Percentiles rank a stretch among this genome's conserved stretches.
These are phyloP conservation scores for Whalleya microplaca DNA, from an alignment of 2,329 filamentous ascomycete genomes.

Conservation along the genomic window DNA sequence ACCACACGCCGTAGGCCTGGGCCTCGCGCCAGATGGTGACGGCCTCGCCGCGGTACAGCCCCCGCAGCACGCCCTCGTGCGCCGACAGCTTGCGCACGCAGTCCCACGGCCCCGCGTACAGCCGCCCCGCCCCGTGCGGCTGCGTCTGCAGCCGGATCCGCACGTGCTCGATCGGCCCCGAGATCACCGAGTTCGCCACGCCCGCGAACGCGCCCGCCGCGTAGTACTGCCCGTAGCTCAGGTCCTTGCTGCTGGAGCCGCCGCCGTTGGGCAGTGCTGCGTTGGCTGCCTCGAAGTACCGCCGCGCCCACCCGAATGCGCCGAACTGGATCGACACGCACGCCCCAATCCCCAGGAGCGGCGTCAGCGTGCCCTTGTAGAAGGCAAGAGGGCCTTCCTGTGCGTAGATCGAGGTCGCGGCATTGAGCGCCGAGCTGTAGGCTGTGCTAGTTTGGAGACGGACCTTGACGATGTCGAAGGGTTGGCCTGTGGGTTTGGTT, in stretches of 20 bases:
- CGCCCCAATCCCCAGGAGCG: slow-evolving; percentile 91
- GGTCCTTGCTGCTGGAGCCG: slow-evolving; percentile 54
- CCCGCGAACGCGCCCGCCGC: slow-evolving; percentile 89
- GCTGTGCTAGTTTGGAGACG: slow-evolving; percentile 86
- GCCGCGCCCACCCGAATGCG: slow-evolving; percentile 90
- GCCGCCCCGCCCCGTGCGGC: slow-evolving; percentile 77
- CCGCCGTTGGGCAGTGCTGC: slow-evolving; percentile 56
- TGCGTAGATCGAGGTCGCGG: slow-evolving; percentile 81
- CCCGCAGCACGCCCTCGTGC: slow-evolving; percentile 63
- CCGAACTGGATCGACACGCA: slow-evolving; percentile 99
- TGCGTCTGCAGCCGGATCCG: slow-evolving; percentile 96
- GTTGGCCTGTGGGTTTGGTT: slow-evolving; percentile 55
- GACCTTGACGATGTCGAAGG: slow-evolving; percentile 95
- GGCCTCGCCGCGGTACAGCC: slow-evolving; percentile 83
- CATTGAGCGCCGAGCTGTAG: slow-evolving; percentile 79
- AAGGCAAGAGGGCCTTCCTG: slow-evolving; percentile 90
- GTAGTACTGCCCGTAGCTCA: slow-evolving; percentile 88
- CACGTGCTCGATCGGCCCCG: slow-evolving; percentile 93
- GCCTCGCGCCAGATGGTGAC: slow-evolving; percentile 90
- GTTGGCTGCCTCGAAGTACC: slow-evolving; percentile 81
- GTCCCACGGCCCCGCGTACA: slow-evolving; percentile 86
- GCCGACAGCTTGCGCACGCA: slow-evolving; percentile 83
- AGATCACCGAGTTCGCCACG: slow-evolving; percentile 85
- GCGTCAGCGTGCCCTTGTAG: slow-evolving; percentile 95
- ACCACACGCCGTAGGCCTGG: slow-evolving; percentile 95